phyloP scores from a whole-genome alignment of 202 grass and related monocot genomes.

The Saccharum hybrid region DNA sequence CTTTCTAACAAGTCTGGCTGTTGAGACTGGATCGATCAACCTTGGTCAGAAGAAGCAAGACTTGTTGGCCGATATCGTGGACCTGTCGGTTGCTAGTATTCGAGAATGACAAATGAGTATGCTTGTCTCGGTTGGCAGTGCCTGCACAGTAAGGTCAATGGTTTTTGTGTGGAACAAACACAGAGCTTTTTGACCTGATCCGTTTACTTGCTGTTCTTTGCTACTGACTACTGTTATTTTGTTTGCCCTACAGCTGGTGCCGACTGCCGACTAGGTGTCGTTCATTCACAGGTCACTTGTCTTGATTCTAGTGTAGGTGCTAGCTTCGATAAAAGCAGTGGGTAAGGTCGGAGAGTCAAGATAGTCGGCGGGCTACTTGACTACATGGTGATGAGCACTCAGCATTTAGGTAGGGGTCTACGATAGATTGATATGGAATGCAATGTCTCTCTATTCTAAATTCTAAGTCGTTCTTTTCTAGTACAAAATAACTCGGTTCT shows the following conservation, averaged over 20 bases:
- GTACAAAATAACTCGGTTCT: no score
- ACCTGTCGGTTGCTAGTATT: background rate
- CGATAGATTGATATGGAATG: no score
- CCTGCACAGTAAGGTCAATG: constrained; percentile 3
- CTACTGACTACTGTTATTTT: no score
- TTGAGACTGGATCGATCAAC: background rate
- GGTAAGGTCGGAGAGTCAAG: background rate
- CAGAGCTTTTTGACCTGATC: background rate
- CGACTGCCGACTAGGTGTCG: background rate
- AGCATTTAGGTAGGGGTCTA: background rate
- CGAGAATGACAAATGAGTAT: background rate
- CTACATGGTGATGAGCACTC: background rate
- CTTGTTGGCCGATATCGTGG: background rate
- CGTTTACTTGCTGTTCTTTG: background rate
- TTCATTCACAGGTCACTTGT: background rate
- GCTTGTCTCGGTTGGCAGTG: background rate
- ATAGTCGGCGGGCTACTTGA: background rate
- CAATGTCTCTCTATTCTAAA: no score
- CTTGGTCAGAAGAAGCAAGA: background rate
- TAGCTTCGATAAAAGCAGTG: background rate
- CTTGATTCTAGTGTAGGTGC: background rate
- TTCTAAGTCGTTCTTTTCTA: no score
- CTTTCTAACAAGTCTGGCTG: background rate
- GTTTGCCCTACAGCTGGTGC: background rate
- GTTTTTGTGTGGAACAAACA: background rate